Conservation (phyloP, 768 basidiomycete species). For the Coprinellus micaceus region DNA sequence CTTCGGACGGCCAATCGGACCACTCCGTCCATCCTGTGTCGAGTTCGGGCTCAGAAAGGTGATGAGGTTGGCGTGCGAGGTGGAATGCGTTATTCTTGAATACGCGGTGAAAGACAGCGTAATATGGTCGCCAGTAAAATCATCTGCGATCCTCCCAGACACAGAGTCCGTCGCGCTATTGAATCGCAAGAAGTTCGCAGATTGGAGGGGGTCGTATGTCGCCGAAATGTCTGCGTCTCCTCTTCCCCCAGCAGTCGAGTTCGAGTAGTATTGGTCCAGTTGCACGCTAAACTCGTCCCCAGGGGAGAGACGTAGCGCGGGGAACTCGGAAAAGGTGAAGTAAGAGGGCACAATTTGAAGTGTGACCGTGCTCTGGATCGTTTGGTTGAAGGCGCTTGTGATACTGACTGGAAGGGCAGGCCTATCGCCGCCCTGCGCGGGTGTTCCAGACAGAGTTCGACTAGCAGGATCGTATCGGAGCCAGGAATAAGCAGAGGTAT, state of each 20-base stretch:
- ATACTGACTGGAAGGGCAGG: constrained; percentile 57
- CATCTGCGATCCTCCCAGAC: constrained; percentile 53
- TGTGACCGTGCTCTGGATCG: constrained; percentile 57
- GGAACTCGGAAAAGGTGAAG: constrained; percentile 57
- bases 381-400: constrained; percentile 63
- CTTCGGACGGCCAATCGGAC: constrained; percentile 27
- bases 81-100: constrained; percentile 62
- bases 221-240: constrained; percentile 50
- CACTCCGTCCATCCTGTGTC: constrained; percentile 31
- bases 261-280: constrained; percentile 55
- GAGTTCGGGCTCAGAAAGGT: constrained; percentile 40
- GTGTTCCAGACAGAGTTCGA: constrained; percentile 60
- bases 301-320: constrained; percentile 51
- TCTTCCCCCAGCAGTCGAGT: constrained; percentile 32
- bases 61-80: constrained; percentile 59
- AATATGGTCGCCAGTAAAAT: constrained; percentile 40
- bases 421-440: constrained; percentile 24
- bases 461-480: constrained; percentile 54
- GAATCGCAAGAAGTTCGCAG: constrained; percentile 51
- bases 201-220: constrained; percentile 49
- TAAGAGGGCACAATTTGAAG: constrained; percentile 69
- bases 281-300: constrained; percentile 50
- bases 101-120: constrained; percentile 64
- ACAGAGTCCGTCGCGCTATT: constrained; percentile 35
- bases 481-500: constrained; percentile 58